These are phyloP conservation scores for Pyrenophora seminiperda DNA, from an alignment of 2,329 filamentous ascomycete species.

Conservation along the genomic window DNA sequence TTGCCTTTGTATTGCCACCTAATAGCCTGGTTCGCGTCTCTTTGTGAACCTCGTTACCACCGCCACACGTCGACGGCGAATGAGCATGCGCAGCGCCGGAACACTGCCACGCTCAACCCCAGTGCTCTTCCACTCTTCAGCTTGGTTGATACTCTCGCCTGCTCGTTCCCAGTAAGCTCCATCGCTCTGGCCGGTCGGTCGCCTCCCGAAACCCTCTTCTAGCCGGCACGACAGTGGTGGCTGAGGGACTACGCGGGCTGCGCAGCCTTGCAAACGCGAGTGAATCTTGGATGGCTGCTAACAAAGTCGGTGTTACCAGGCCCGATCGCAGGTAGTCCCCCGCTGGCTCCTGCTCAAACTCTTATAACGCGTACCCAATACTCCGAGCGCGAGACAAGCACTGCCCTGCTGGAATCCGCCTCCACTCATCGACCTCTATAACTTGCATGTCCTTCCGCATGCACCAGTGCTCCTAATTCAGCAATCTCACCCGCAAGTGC, in stretches of 20 bases:
- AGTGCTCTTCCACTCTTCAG: conserved; percentile 4
- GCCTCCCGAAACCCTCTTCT: not conserved
- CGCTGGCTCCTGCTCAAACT: conserved; percentile 9
- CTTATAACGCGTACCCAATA: conserved; percentile 1
- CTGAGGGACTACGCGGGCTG: not conserved
- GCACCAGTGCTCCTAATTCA: conserved; percentile 24
- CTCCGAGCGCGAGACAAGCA: not conserved
- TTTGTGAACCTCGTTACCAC: not conserved
- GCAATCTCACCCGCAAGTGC: conserved; percentile 34
- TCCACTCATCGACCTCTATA: conserved; percentile 14
- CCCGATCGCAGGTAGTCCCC: not conserved
- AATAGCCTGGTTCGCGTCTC: not conserved
- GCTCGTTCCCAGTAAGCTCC: conserved; percentile 6
- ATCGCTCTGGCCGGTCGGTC: conserved; percentile 3
- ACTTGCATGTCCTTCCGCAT: conserved; percentile 26
- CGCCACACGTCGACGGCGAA: conserved; percentile 8
- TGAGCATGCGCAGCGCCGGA: conserved; percentile 10
- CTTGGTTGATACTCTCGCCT: conserved; percentile 2
- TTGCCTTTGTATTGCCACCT: not conserved
- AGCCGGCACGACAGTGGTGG: not conserved
- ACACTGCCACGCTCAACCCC: conserved; percentile 14
- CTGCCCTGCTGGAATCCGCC: conserved; percentile 2
- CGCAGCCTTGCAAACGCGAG: not conserved
- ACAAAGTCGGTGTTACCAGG: conserved; percentile 1
- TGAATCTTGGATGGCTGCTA: not conserved